Percentiles rank a stretch among this genome's conserved stretches.
Conservation (phyloP, 495 filamentous ascomycete species). For the Cairneyella variabilis region DNA sequence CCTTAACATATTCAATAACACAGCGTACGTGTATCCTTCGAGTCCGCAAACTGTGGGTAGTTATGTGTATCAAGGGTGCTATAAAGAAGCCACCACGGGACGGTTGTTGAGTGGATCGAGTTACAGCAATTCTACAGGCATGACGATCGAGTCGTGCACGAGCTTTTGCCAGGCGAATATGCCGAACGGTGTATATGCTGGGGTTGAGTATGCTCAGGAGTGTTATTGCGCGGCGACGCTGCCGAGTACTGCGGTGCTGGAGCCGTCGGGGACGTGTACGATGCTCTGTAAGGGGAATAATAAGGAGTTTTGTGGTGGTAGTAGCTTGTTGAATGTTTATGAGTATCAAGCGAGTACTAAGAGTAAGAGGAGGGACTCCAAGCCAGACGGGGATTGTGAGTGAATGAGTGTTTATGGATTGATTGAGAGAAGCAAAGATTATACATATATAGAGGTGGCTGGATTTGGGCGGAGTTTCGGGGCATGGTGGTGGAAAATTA, state of each 20-base stretch:
- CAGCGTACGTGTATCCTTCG: constrained; percentile 15
- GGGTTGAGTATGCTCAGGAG: constrained; percentile 35
- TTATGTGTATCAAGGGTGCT: constrained; percentile 31
- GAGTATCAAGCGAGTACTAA: constrained; percentile 2
- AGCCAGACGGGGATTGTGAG: no score
- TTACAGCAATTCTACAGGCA: constrained; percentile 30
- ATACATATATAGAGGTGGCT: no score
- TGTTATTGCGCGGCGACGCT: constrained; percentile 37
- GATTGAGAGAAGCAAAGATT: no score
- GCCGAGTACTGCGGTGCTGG: constrained; percentile 22
- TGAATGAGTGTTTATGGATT: no score
- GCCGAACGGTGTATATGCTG: constrained; percentile 28
- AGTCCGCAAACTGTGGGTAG: constrained; percentile 4
- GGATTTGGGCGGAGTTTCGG: no score
- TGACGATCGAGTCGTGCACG: constrained; percentile 42
- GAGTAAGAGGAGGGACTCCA: background rate
- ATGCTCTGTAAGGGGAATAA: constrained; percentile 37
- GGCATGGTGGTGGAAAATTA: no score
- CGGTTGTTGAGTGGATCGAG: constrained; percentile 20
- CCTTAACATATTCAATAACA: constrained; percentile 37
- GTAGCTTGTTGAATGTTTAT: constrained; percentile 21
- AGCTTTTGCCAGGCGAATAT: constrained; percentile 31
- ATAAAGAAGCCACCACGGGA: constrained; percentile 22
- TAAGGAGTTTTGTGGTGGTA: constrained; percentile 39
- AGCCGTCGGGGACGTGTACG: constrained; percentile 30